phyloP scores from a whole-genome alignment of 345 rosid genomes.

The Boechera stricta region DNA sequence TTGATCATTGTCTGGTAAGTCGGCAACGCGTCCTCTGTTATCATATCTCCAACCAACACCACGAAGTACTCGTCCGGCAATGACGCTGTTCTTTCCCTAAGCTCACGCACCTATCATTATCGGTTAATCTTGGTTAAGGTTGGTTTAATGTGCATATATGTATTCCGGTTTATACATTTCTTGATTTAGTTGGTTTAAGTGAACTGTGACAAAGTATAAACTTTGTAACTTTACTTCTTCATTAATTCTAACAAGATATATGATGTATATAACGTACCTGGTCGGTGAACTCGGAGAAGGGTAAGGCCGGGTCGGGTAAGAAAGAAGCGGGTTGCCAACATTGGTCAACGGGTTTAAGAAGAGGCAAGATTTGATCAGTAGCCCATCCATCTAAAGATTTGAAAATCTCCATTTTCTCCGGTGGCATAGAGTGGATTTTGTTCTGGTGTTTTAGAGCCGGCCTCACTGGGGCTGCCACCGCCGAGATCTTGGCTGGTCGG shows the following conservation, averaged over 20 bases:
- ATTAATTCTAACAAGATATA: background rate
- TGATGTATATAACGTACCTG: constrained; percentile 31
- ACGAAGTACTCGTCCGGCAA: constrained; percentile 74
- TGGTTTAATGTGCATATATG: background rate
- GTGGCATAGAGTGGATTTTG: constrained; percentile 66
- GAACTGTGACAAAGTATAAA: background rate
- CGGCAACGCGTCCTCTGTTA: constrained; percentile 82
- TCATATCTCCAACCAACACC: constrained; percentile 84
- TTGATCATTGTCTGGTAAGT: constrained; percentile 77
- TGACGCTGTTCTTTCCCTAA: constrained; percentile 58
- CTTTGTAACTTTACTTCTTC: background rate
- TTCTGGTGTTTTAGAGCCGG: constrained; percentile 40
- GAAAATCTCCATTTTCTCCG: constrained; percentile 66
- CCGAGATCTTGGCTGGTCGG: constrained; percentile 13
- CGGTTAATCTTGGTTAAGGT: background rate
- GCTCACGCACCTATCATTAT: constrained; percentile 48
- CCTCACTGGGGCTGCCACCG: constrained; percentile 48
- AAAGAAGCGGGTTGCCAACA: constrained; percentile 76
- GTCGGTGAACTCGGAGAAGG: constrained; percentile 56
- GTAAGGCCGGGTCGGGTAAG: constrained; percentile 56
- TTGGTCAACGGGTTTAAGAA: constrained; percentile 72
- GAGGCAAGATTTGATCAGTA: constrained; percentile 50
- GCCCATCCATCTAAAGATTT: constrained; percentile 75
- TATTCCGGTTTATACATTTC: background rate
- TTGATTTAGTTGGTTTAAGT: background rate